Evolutionary conservation across 306 rosid species (phyloP).

Genomic region (Vachellia pachyceras): DNA sequence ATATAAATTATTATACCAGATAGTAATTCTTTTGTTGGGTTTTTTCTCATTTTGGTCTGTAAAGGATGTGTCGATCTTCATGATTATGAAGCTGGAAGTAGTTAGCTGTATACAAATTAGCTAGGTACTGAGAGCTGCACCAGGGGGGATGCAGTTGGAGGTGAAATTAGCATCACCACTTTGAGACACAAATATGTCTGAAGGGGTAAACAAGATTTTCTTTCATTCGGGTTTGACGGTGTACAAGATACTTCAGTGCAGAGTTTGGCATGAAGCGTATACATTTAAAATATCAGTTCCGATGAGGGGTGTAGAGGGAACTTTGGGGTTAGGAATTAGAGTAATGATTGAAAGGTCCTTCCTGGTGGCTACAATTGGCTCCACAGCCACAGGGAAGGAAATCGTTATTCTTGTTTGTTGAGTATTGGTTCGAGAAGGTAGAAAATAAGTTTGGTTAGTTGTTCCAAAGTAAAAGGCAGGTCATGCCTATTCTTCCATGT

Average conservation of each 20-base stretch:
- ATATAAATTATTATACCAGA: neutral
- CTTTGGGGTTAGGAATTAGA: neutral
- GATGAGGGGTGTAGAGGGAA: neutral
- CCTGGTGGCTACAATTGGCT: neutral
- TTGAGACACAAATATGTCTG: slow-evolving; percentile 13
- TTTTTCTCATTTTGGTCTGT: slow-evolving; percentile 21
- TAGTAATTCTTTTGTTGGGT: neutral
- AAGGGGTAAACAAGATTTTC: slow-evolving; percentile 5
- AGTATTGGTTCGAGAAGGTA: neutral
- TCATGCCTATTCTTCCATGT: neutral
- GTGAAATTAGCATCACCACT: neutral
- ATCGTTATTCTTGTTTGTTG: neutral
- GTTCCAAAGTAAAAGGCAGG: neutral
- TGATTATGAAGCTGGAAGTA: slow-evolving; percentile 30
- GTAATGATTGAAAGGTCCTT: neutral
- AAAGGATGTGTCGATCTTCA: slow-evolving; percentile 2
- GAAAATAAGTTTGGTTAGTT: neutral
- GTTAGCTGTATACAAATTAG: slow-evolving; percentile 13
- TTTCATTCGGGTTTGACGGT: slow-evolving; percentile 2
- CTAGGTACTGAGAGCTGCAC: slow-evolving; percentile 23
- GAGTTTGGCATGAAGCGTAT: neutral
- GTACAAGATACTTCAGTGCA: neutral
- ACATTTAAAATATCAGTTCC: neutral
- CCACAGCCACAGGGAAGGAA: neutral
- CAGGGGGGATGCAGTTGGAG: slow-evolving; percentile 28